Base-by-base conservation (phyloP, 768 basidiomycete species). In the Macrolepiota fuliginosa region DNA sequence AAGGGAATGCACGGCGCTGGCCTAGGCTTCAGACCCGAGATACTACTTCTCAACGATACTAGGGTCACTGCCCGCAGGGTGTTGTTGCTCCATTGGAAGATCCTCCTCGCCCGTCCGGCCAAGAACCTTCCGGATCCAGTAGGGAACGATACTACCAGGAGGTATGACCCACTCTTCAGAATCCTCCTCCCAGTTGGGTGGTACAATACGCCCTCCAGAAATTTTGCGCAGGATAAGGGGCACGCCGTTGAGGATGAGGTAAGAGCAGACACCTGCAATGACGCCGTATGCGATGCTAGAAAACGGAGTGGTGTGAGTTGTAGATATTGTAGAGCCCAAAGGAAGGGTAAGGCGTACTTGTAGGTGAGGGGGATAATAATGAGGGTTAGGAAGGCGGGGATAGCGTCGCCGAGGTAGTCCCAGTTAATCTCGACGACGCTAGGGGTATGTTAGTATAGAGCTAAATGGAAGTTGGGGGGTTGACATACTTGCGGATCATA, bases 371-470 rank as follows among this genome's bases (percentile, higher is more conserved):
- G 90, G 62, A 94, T 94, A 56, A 91, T 81, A 54, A 94, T 79
- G 61, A 95, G 76, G 0, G 89, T 90, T 52, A 95, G 73, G 80
- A 95, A 94, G 0, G 92, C 91, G 12, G 92, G 92, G 0, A 94
- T 84, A n/a, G 89, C 83, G 68, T 94, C 92, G 7, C 92, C 92
- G 22, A 91, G 81, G 70, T 93, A 95, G 68, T 88, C 81, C 92
- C 92, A 95, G 73, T 95, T 95, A 72, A 95, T 89, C 50, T 92
- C 92, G 35, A 85, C 81, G 22, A 91, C 90, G 66, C 86, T 89
- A 52, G 1, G 57, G 49, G 37, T 56, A 51, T 15, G 13, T 65
- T 42, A 62, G 47, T 13, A 22, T 51, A 27, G 25, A 35, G 35
- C 19, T 39, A 4, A 29, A 57, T 13, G 17, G 7, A 32, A 32